Evolutionary conservation across 2,329 filamentous ascomycete genomes (phyloP), one percentile per base, ranked within the genome.

Genomic region (Pezicula neosporulosa): DNA sequence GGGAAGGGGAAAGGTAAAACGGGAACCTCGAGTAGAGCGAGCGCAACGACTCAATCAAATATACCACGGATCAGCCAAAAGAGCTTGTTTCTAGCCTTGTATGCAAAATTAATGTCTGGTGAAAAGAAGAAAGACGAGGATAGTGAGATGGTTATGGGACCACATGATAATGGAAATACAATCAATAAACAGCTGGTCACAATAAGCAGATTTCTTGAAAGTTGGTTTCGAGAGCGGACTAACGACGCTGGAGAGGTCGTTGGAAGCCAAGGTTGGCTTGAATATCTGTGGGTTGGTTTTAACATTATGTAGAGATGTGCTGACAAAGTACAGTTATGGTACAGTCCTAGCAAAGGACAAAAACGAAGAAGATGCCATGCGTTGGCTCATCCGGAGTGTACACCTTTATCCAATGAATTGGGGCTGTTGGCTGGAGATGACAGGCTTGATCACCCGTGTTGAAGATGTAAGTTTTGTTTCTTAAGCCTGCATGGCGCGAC

Each of bases 51-150:
- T n/a, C n/a, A 44, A n/a, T 39, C 53, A 13, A 39, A 49, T 28
- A 61, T 84, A 15, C 82, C 82, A 2, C 72, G 70, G 48, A 67
- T 97, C 47, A 97, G 92, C 66, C 91, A 97, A 68, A 95, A 93
- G 71, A 91, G 93, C 48, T 71, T 97, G 18, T 99, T 99, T 65
- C 77, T 99, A 10, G 88, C 91, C 0, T 75, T 97, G 4, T 99
- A 99, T 64, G 90, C 94, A 42, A 95, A 93, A 65, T 91, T 92
- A 66, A 82, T 97, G 57, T 88, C 92, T 0, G 94, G 94, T 1
- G 94, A 99, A 75, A 97, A 97, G 76, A 85, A 90, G 58, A 96
- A 93, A 70, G 90, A 96, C 62, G 94, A 99, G 69, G 93, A 97
- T 52, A 90, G 89, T 19, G 94, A 99, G 72, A 97, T 97, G 88